These are phyloP conservation scores for Hygrophoropsis aurantiaca DNA, from an alignment of 768 basidiomycete genomes.

Conservation along the genomic window DNA sequence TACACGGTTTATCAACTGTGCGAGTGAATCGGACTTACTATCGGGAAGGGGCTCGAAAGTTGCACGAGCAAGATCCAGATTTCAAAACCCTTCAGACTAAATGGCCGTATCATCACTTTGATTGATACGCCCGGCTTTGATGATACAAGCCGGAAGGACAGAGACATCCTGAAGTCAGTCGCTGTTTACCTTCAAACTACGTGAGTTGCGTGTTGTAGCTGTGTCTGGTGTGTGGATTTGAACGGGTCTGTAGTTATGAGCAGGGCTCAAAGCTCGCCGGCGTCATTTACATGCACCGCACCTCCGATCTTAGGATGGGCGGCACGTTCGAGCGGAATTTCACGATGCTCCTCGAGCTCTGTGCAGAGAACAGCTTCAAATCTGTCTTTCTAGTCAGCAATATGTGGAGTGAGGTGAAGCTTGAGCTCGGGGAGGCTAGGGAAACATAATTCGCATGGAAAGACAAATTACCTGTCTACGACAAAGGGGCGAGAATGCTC, in stretches of 20 bases:
- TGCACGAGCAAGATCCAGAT: constrained; percentile 49
- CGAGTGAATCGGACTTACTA: constrained; percentile 48
- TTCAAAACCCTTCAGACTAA: constrained; percentile 43
- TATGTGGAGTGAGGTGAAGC: constrained; percentile 41
- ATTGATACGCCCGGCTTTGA: constrained; percentile 68
- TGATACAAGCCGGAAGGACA: constrained; percentile 49
- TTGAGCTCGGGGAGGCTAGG: constrained; percentile 27
- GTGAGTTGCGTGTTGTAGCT: too few species aligned
- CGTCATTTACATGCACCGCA: constrained; percentile 46
- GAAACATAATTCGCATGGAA: constrained; percentile 36
- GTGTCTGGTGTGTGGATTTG: too few species aligned
- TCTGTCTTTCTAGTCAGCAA: constrained; percentile 45
- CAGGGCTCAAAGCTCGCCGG: constrained; percentile 31
- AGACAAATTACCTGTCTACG: constrained; percentile 35
- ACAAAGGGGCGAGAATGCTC: constrained; percentile 37
- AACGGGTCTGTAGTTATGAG: constrained; percentile 3
- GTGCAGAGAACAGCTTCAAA: constrained; percentile 38
- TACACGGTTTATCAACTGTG: constrained; percentile 51
- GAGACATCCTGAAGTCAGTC: constrained; percentile 51
- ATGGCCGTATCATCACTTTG: constrained; percentile 44
- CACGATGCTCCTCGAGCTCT: constrained; percentile 43
- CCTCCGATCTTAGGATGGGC: constrained; percentile 40
- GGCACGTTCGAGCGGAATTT: constrained; percentile 41
- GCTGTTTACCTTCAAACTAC: constrained; percentile 38
- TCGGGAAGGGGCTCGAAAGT: constrained; percentile 48